Evolutionary conservation across 805 yeast genomes (phyloP).

Genomic region (Sugiyamaella marilandica): DNA sequence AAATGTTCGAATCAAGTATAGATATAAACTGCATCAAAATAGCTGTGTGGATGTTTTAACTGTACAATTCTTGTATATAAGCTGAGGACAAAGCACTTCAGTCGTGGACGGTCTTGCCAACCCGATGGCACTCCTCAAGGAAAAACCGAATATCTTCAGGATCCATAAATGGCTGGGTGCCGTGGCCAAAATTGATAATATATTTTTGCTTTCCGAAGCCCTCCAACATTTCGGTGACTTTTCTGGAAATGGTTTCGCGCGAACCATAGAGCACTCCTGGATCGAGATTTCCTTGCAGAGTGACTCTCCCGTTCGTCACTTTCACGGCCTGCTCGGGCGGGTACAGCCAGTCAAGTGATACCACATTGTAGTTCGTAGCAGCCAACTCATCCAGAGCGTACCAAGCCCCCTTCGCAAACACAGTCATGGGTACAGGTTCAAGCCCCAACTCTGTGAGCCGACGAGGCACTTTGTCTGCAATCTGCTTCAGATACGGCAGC

Average conservation of each 20-base stretch:
- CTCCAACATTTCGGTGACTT: conserved; percentile 80
- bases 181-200: conserved; percentile 95
- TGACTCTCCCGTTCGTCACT: conserved; percentile 67
- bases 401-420: conserved; percentile 97
- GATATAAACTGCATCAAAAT: too few species aligned
- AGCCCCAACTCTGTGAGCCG: conserved; percentile 70
- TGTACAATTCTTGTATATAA: too few species aligned
- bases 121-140: conserved; percentile 78
- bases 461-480: conserved; percentile 59
- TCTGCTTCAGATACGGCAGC: conserved; percentile 79
- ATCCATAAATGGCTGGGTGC: conserved; percentile 96
- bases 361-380: conserved; percentile 72
- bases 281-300: conserved; percentile 91
- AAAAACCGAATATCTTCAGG: conserved; percentile 85
- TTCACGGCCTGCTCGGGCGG: conserved; percentile 81
- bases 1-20: too few species aligned
- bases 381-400: conserved; percentile 85
- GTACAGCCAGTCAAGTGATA: conserved; percentile 91
- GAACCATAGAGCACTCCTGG: conserved; percentile 95
- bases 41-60: too few species aligned
- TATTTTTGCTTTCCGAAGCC: conserved; percentile 89
- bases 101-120: conserved; percentile 40
- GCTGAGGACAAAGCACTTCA: too few species aligned
- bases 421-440: conserved; percentile 79
- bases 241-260: conserved; percentile 68